Percentiles rank a stretch among this genome's conserved stretches.
These are phyloP conservation scores for Pyracantha coccinea DNA, from an alignment of 331 rosid genomes.

Conservation along the genomic window DNA sequence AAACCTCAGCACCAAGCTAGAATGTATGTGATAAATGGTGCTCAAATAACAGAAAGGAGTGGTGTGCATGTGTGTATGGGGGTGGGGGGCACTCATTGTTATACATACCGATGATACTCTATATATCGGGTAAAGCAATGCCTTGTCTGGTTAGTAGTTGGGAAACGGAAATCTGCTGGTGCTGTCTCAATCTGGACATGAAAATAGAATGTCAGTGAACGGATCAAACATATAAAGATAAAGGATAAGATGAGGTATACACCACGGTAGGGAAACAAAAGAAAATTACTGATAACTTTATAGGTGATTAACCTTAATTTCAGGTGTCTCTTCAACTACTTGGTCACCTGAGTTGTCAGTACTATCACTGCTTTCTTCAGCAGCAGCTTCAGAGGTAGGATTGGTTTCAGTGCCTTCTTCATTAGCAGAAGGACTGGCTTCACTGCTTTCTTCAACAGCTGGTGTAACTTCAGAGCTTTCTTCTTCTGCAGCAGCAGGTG, in stretches of 20 bases:
- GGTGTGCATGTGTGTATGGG: not conserved
- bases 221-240: not conserved
- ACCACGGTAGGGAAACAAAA: not conserved
- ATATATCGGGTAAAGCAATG: constrained; percentile 94
- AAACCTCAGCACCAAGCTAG: not conserved
- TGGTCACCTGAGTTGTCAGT: constrained; percentile 42
- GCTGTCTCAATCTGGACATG: constrained; percentile 87
- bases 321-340: constrained; percentile 54
- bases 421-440: constrained; percentile 29
- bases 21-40: not conserved
- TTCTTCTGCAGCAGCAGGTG: constrained; percentile 11
- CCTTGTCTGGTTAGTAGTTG: constrained; percentile 95
- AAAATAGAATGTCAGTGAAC: constrained; percentile 10
- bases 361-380: constrained; percentile 46
- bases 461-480: constrained; percentile 22
- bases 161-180: constrained; percentile 91
- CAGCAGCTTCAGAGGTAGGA: constrained; percentile 11
- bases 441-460: constrained; percentile 42
- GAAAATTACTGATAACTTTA: not conserved
- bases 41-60: not conserved
- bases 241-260: not conserved
- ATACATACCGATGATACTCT: constrained; percentile 68
- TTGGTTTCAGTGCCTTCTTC: constrained; percentile 22
- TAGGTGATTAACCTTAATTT: constrained; percentile 51
- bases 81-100: not conserved